These are phyloP conservation scores for Peronospora farinosa DNA, from an alignment of 352 stramenopile species.

Conservation along the genomic window DNA sequence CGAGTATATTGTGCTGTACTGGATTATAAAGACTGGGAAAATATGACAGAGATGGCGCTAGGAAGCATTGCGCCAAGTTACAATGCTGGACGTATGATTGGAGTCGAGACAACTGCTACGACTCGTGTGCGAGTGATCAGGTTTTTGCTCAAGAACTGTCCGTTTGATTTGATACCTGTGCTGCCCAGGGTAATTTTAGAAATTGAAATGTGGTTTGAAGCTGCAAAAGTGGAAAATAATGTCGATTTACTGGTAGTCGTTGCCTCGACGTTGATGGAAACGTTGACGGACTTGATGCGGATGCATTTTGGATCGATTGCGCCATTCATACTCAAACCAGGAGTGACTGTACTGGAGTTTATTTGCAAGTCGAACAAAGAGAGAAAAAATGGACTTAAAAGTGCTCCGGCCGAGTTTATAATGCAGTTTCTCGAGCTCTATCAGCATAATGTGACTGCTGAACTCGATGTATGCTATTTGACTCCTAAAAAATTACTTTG, in stretches of 20 bases:
- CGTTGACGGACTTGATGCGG: conserved; percentile 41
- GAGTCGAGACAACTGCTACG: conserved; percentile 15
- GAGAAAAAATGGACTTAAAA: conserved; percentile 29
- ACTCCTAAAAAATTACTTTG: conserved; percentile 29
- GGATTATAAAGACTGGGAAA: conserved; percentile 39
- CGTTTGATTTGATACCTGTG: conserved; percentile 47
- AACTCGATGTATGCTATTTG: conserved; percentile 32
- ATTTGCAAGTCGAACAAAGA: conserved; percentile 55
- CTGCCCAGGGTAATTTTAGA: conserved; percentile 39
- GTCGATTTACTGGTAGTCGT: conserved; percentile 36
- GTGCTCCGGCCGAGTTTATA: conserved; percentile 48
- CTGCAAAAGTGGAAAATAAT: conserved; percentile 19
- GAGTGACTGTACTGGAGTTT: conserved; percentile 48
- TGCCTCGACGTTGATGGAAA: conserved; percentile 44
- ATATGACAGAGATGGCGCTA: conserved; percentile 52
- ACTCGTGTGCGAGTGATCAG: conserved; percentile 37
- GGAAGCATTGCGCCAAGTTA: conserved; percentile 36
- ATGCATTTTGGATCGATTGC: conserved; percentile 42
- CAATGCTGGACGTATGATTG: conserved; percentile 6
- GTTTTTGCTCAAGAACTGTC: conserved; percentile 45
- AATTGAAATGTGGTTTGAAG: conserved; percentile 49
- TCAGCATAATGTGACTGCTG: conserved; percentile 34
- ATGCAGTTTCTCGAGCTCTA: conserved; percentile 54
- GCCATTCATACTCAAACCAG: conserved; percentile 34
- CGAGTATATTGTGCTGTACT: conserved; percentile 69